Evolutionary conservation across 1,284 basidiomycete species (phyloP).

Genomic region (Tremellales sp.): DNA sequence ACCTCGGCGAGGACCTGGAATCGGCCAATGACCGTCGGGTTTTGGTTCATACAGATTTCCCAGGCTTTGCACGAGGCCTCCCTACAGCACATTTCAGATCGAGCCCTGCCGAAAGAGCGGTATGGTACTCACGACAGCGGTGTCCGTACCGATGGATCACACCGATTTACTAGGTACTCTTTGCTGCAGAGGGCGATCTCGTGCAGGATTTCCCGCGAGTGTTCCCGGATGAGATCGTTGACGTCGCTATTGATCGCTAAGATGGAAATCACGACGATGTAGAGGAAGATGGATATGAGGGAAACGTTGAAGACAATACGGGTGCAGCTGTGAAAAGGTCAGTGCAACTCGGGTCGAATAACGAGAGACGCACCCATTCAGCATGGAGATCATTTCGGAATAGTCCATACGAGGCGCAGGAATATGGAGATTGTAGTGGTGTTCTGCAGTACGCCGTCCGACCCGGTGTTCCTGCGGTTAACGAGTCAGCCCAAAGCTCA

Average conservation of each 20-base stretch:
- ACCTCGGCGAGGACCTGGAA: conserved; percentile 89
- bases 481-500: not conserved
- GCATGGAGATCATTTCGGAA: conserved; percentile 53
- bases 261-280: conserved; percentile 78
- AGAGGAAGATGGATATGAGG: conserved; percentile 77
- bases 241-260: conserved; percentile 88
- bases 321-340: conserved; percentile 62
- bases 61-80: conserved; percentile 74
- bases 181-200: conserved; percentile 80
- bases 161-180: conserved; percentile 77
- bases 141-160: conserved; percentile 60
- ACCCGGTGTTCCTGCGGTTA: not conserved
- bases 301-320: conserved; percentile 94
- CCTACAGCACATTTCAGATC: conserved; percentile 22
- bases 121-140: conserved; percentile 63
- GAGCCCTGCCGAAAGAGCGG: not conserved
- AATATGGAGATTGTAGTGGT: conserved; percentile 44
- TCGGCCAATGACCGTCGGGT: conserved; percentile 82
- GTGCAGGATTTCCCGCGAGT: conserved; percentile 80
- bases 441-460: conserved; percentile 7
- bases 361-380: conserved; percentile 65
- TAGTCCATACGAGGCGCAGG: conserved; percentile 37
- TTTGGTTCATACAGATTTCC: conserved; percentile 95
- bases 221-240: conserved; percentile 78
- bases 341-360: conserved; percentile 8